Evolutionary conservation across 306 rosid genomes (phyloP).

Genomic region (Calophaca sinica): DNA sequence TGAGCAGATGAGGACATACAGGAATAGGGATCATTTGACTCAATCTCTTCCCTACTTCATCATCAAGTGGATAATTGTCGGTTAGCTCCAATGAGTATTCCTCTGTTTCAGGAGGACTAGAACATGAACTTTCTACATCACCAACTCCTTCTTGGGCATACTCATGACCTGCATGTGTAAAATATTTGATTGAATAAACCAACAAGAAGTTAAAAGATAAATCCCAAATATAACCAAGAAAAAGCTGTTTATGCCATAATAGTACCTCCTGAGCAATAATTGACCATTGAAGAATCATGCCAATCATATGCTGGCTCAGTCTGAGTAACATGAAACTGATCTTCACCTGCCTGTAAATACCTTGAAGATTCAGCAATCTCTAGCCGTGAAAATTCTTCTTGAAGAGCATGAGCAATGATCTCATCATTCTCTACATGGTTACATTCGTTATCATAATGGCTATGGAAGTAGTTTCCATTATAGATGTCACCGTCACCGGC

Average conservation of each 20-base stretch:
- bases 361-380: slow-evolving; percentile 59
- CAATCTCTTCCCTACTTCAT: slow-evolving; percentile 66
- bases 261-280: slow-evolving; percentile 62
- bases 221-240: slow-evolving; percentile 8
- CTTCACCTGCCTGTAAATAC: slow-evolving; percentile 55
- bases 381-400: slow-evolving; percentile 73
- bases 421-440: slow-evolving; percentile 79
- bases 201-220: slow-evolving; percentile 21
- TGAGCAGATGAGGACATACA: slow-evolving; percentile 58
- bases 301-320: slow-evolving; percentile 54
- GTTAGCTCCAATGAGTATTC: slow-evolving; percentile 51
- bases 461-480: slow-evolving; percentile 54
- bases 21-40: slow-evolving; percentile 72
- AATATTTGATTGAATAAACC: slow-evolving; percentile 31
- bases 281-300: slow-evolving; percentile 58
- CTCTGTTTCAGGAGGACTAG: slow-evolving; percentile 60
- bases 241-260: slow-evolving; percentile 20
- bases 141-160: slow-evolving; percentile 53
- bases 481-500: slow-evolving; percentile 51
- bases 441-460: slow-evolving; percentile 55
- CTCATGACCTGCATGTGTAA: slow-evolving; percentile 52
- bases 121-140: slow-evolving; percentile 56
- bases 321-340: slow-evolving; percentile 52
- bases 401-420: slow-evolving; percentile 76
- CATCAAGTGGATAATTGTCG: slow-evolving; percentile 60